Base-by-base conservation (phyloP, 768 basidiomycete genomes). In the Auriscalpium orientale region DNA sequence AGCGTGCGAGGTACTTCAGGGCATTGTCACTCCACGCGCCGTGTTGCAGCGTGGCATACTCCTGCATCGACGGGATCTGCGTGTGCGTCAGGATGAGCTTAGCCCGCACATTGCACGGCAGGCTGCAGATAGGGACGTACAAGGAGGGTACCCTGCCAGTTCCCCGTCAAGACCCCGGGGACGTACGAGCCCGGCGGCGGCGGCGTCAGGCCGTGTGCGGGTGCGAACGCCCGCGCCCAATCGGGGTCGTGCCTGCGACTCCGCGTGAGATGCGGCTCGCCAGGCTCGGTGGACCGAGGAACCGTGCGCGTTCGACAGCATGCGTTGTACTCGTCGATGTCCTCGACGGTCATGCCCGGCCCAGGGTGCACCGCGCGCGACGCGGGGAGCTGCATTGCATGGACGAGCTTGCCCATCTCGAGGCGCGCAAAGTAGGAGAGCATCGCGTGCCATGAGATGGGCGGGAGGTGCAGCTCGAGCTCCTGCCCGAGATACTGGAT, bases 361-460 rank as follows among this genome's bases (percentile, higher is more conserved):
- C n/a, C 48, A 22, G 51, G 22, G 8, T 36, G n/a, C 15, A 38
- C 46, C 38, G n/a, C 50, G 28, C 54, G 49, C 22, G 45, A 40
- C 33, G 4, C 33, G 35, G 34, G 50, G 6, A 36, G 1, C 21
- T 38, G 11, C 8, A 34, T 11, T 13, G 57, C 20, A 11, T 6
- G 18, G 11, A 3, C 34, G 6, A 56, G 49, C 9, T 43, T 49
- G 36, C 37, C 53, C 50, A 38, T 50, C 33, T 60, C 55, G 34
- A 62, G 55, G 8, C 56, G 59, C 28, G 53, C 58, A 21, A 52
- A 54, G 40, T 57, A 62, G 33, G 53, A 56, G 18, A 57, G 56
- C 38, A 59, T 45, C 22, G 61, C 61, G 43, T 50, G 48, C 8
- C 54, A 47, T 20, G 55, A 13, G 18, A 60, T 57, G 34, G 53